Base-by-base conservation (phyloP, 192 early-diverging fungal genomes). In the Backusella luteola region DNA sequence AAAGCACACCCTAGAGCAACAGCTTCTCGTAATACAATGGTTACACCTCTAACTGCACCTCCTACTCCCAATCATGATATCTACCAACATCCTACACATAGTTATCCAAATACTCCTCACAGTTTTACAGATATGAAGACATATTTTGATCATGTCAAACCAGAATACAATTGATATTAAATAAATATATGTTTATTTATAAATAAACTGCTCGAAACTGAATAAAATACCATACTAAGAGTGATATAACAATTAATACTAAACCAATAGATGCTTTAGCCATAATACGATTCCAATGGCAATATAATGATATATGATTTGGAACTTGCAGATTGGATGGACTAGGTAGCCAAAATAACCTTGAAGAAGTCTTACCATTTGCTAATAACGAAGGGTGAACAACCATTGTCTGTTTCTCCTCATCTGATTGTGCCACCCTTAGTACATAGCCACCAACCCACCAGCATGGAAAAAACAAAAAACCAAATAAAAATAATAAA, bases 401-500 rank as follows among this genome's bases (percentile, higher is more conserved):
- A 14, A 69, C 34, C 49, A 76, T 32, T 2, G 38, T 36, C 23
- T 26, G 67, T n/a, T 69, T 52, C n/a, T 49, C 44, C 4, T 38
- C 67, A 56, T 23, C 15, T 5, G 19, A 59, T 12, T 32, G 32
- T 23, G 68, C 73, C 19, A 38, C 59, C 9, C 29, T 52, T 34
- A 46, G n/a, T 4, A 35, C 32, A 67, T 56, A 77, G 26, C 23
- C 66, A 32, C 53, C 76, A 14, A 63, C n/a, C 76, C 77, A 78
- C 77, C 77, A 78, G 34, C 71, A 73, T 32, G 77, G 77, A 74
- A 78, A 78, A 29, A 66, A 73, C 3, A 78, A 21, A 35, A 78
- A 78, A 2, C 77, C 77, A 74, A 78, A 78, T 14, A 78, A 34
- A 36, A 78, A 78, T n/a, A 78, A 49, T 6, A 73, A 11, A 19